These are phyloP conservation scores for Prunella vulgaris DNA, from an alignment of 257 asterid species.

Conservation along the genomic window DNA sequence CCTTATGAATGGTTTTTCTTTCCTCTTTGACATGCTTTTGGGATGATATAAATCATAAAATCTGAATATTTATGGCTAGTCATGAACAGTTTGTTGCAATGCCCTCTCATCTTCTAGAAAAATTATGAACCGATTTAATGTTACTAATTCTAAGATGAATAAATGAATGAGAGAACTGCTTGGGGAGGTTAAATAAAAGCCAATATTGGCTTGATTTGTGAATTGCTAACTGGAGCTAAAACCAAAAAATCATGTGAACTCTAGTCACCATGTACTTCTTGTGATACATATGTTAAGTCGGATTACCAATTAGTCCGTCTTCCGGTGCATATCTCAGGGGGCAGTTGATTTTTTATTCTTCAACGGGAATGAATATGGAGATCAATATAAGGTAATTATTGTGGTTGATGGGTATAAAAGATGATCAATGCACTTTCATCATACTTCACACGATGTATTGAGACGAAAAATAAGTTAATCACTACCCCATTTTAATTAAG, in stretches of 20 bases:
- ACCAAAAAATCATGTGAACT: neutral
- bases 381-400: too few relatives aligned
- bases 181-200: neutral
- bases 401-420: too few relatives aligned
- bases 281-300: neutral
- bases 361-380: too few relatives aligned
- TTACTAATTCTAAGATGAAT: neutral
- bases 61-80: neutral
- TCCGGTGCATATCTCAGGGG: neutral
- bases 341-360: too few relatives aligned
- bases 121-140: neutral
- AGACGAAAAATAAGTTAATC: too few relatives aligned
- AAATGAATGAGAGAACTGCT: neutral
- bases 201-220: neutral
- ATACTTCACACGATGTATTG: too few relatives aligned
- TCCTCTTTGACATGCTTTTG: neutral
- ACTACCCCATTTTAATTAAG: too few relatives aligned
- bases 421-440: too few relatives aligned
- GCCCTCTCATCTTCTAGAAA: slow-evolving; percentile 1
- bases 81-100: neutral
- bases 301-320: neutral
- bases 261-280: neutral
- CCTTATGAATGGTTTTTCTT: neutral
- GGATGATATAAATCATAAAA: neutral
- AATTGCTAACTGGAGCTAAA: slow-evolving; percentile 9